Percentiles rank a stretch among this genome's conserved stretches.
phyloP scores from a whole-genome alignment of 2,329 filamentous ascomycete genomes.

The Aspergillus ochraceoroseus region DNA sequence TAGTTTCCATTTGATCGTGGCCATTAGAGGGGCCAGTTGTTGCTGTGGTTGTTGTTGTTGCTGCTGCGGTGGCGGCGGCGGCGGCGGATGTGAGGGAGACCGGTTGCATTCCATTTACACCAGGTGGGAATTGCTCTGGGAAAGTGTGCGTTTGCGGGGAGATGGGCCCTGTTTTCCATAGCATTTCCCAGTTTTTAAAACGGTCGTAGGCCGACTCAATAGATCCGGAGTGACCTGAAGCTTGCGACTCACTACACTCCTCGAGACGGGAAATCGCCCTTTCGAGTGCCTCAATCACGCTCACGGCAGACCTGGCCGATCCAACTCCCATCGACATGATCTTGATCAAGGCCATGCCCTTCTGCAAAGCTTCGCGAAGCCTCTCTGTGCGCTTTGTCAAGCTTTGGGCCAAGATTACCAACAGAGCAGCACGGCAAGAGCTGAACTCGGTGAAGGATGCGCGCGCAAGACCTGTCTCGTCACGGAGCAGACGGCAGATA shows the following conservation, averaged over 20 bases:
- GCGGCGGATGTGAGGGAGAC: conserved; percentile 25
- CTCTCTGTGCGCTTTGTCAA: conserved; percentile 40
- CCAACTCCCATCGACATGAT: conserved; percentile 52
- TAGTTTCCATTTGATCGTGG: conserved; percentile 20
- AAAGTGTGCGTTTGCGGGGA: conserved; percentile 32
- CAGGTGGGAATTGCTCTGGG: conserved; percentile 20
- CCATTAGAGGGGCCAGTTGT: conserved; percentile 13
- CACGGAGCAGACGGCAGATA: conserved; percentile 48
- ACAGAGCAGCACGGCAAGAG: conserved; percentile 51
- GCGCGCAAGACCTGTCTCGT: conserved; percentile 51
- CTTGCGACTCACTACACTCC: conserved; percentile 38
- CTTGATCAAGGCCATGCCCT: conserved; percentile 50
- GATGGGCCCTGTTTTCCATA: conserved; percentile 43
- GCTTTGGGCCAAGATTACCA: conserved; percentile 45
- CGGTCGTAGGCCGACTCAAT: conserved; percentile 50
- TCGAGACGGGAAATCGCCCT: conserved; percentile 47
- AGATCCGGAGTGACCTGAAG: conserved; percentile 29
- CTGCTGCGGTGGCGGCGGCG: no score
- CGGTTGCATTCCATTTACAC: conserved; percentile 12
- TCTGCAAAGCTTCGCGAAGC: conserved; percentile 46
- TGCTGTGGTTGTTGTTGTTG: no score
- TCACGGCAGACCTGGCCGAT: conserved; percentile 51
- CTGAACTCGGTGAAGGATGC: conserved; percentile 56
- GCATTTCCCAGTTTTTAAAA: conserved; percentile 51
- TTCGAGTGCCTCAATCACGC: conserved; percentile 52